These are phyloP conservation scores for Suhomyces kilbournensis DNA, from an alignment of 805 yeast species.

Conservation along the genomic window DNA sequence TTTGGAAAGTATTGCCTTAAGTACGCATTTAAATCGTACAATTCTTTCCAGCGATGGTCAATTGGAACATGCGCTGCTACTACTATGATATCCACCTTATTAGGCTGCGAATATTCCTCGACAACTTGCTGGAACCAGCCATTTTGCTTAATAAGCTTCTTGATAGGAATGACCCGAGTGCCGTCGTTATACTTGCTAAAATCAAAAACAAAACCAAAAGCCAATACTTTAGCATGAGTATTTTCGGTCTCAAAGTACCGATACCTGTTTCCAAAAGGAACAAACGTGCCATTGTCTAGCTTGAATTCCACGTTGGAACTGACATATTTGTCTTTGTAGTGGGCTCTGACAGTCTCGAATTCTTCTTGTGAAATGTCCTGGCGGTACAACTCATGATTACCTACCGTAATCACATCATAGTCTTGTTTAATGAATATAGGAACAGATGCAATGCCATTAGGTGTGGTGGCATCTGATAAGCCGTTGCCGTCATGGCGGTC, in stretches of 20 bases:
- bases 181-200: slow-evolving; percentile 59
- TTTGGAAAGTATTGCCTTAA: slow-evolving; percentile 61
- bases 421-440: slow-evolving; percentile 60
- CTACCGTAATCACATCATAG: slow-evolving; percentile 78
- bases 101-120: slow-evolving; percentile 23
- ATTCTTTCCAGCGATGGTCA: slow-evolving; percentile 52
- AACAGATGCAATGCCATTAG: slow-evolving; percentile 66
- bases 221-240: slow-evolving; percentile 50
- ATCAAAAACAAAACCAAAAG: slow-evolving; percentile 78
- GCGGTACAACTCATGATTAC: slow-evolving; percentile 86
- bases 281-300: slow-evolving; percentile 42
- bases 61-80: slow-evolving; percentile 78
- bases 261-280: slow-evolving; percentile 66
- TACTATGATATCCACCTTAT: slow-evolving; percentile 60
- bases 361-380: slow-evolving; percentile 65
- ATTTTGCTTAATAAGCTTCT: slow-evolving; percentile 47
- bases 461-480: slow-evolving; percentile 69
- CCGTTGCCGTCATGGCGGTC: slow-evolving; percentile 97
- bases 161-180: slow-evolving; percentile 62
- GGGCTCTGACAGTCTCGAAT: slow-evolving; percentile 53
- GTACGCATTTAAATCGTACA: slow-evolving; percentile 42
- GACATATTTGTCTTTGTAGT: slow-evolving; percentile 63
- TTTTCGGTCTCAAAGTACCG: slow-evolving; percentile 63
- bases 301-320: slow-evolving; percentile 68
- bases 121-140: slow-evolving; percentile 61